These are phyloP conservation scores for Arthrobotrys conoides DNA, from an alignment of 2,329 filamentous ascomycete genomes.

Conservation along the genomic window DNA sequence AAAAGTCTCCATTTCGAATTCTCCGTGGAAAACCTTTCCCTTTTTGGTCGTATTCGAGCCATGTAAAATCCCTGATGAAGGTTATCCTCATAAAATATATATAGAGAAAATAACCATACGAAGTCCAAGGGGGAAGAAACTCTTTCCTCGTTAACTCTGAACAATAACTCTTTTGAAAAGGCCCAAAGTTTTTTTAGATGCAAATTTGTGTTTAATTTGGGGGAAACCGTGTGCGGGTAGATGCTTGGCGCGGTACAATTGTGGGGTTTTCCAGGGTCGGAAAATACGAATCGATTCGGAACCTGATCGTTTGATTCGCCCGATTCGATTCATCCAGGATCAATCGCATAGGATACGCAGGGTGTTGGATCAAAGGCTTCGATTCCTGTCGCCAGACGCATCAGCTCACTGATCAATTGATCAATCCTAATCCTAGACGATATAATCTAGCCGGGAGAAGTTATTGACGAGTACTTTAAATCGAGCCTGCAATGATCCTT, in stretches of 20 bases:
- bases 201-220: not conserved
- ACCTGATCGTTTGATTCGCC: not conserved
- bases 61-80: not conserved
- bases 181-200: not conserved
- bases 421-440: conserved; percentile 11
- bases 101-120: not conserved
- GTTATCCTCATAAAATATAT: too few relatives aligned
- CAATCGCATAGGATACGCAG: conserved; percentile 8
- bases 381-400: not conserved
- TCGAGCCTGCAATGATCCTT: too few relatives aligned
- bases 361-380: not conserved
- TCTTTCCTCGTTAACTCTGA: not conserved
- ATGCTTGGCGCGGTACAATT: conserved; percentile 28
- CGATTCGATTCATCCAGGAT: not conserved
- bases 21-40: conserved; percentile 23
- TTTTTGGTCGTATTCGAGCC: conserved; percentile 41
- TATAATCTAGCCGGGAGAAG: not conserved
- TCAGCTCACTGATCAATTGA: conserved; percentile 2
- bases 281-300: conserved; percentile 58
- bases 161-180: not conserved
- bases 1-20: not conserved
- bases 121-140: not conserved
- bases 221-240: not conserved
- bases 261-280: conserved; percentile 57
- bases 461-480: too few relatives aligned